Evolutionary conservation across 2,329 filamentous ascomycete genomes (phyloP), one percentile per base, ranked within the genome.

Genomic region (Aspergillus persii): DNA sequence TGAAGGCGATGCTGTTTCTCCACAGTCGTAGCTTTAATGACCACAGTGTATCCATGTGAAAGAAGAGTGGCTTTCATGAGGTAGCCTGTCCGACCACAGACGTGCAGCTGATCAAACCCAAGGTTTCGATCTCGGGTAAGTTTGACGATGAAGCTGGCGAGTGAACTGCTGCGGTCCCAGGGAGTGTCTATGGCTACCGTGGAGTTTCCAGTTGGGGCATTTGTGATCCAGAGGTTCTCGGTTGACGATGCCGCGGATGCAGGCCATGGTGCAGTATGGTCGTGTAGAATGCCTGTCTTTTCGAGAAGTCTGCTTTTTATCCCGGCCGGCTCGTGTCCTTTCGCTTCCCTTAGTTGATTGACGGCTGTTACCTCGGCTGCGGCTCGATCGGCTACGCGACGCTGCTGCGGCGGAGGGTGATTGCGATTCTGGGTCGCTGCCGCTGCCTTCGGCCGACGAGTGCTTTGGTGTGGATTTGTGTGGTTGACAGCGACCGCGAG

Each of bases 201-300:
- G 61, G 8, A 27, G 41, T 57, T 61, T 31, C 54, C 8, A 60
- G 33, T 81, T 81, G 0, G 76, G 79, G 64, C 66, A 69, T 41
- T 57, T 27, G 15, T 62, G 50, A 58, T 68, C 65, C 41, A 71
- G 51, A 52, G 47, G 47, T 1, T 41, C 67, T 53, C 60, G 59
- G 39, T 63, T 59, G n/a, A 64, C 53, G 8, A 71, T 61, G 12
- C 67, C 64, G 8, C 51, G 61, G 39, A 68, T 64, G 48, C 63
- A 71, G 36, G 41, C 49, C 44, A 68, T 66, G 5, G 62, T 68
- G 51, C 65, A 71, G 59, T 66, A 69, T 30, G 50, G 51, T 54
- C 57, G 54, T 50, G 54, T 60, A 27, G 49, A 56, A 3, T 63
- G 48, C 46, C 36, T 12, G 4, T 63, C 44, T 48, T 53, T 61